Conservation (phyloP, 495 filamentous ascomycete species). For the Monascus purpureus region DNA sequence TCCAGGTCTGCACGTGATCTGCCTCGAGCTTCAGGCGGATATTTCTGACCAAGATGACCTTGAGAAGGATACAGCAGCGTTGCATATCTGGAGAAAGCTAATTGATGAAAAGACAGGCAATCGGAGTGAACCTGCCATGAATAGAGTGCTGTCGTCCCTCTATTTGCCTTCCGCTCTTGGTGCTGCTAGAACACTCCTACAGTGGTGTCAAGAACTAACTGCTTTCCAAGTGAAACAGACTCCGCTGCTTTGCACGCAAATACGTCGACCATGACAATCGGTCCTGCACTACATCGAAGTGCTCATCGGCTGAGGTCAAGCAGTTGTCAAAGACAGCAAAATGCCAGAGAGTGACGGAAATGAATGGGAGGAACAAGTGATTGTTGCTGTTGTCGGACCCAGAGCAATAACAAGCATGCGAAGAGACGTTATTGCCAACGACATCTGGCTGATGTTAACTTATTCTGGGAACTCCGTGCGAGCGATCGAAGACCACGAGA, state of each 20-base stretch:
- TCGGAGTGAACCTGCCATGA: not conserved
- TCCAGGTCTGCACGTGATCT: no score
- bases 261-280: constrained; percentile 54
- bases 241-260: constrained; percentile 48
- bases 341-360: constrained; percentile 26
- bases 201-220: not conserved
- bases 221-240: constrained; percentile 32
- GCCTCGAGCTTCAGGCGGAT: constrained; percentile 52
- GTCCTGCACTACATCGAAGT: constrained; percentile 24
- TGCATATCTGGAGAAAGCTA: not conserved
- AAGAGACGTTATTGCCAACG: no score
- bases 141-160: no score
- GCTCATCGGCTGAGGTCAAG: constrained; percentile 34
- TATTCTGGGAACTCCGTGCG: no score
- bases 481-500: no score
- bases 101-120: not conserved
- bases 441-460: no score
- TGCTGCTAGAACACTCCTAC: not conserved
- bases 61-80: constrained; percentile 54
- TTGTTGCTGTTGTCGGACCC: constrained; percentile 36
- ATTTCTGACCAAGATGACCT: constrained; percentile 77
- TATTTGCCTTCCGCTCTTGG: not conserved
- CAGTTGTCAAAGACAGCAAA: constrained; percentile 36
- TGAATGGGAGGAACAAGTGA: constrained; percentile 34
- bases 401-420: no score